These are phyloP conservation scores for Fennellomyces sp. DNA, from an alignment of 371 early-diverging fungal genomes.

Conservation along the genomic window DNA sequence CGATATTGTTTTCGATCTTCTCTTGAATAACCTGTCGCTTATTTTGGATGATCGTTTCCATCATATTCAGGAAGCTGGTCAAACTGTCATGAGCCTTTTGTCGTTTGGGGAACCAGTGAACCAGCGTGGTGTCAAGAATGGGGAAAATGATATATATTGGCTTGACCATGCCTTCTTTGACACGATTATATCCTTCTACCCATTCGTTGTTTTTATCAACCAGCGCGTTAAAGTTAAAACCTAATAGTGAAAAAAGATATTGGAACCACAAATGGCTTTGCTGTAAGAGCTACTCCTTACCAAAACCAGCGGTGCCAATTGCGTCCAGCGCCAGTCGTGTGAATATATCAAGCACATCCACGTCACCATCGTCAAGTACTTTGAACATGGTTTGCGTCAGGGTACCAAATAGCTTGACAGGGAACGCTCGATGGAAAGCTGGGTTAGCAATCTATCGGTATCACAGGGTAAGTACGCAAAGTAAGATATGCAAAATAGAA, in stretches of 20 bases:
- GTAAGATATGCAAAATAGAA: neutral
- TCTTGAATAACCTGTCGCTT: constrained; percentile 21
- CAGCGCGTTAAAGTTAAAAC: constrained; percentile 34
- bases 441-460: constrained; percentile 32
- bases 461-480: neutral
- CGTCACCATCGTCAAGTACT: constrained; percentile 10
- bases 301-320: constrained; percentile 43
- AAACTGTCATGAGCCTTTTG: constrained; percentile 34
- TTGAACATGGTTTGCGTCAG: constrained; percentile 22
- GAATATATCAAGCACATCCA: constrained; percentile 23
- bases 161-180: constrained; percentile 8
- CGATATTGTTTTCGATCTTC: constrained; percentile 10
- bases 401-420: constrained; percentile 29
- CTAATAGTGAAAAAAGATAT: neutral
- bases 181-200: constrained; percentile 4
- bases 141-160: constrained; percentile 28
- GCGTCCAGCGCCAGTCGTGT: constrained; percentile 36
- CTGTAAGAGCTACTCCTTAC: constrained; percentile 7
- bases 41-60: constrained; percentile 42
- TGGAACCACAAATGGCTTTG: neutral
- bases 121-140: constrained; percentile 14
- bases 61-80: constrained; percentile 30
- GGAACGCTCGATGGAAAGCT: constrained; percentile 44
- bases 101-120: constrained; percentile 26
- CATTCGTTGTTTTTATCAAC: constrained; percentile 9